Base-by-base conservation (phyloP, 805 yeast genomes). In the Cyberlindnera veronae region DNA sequence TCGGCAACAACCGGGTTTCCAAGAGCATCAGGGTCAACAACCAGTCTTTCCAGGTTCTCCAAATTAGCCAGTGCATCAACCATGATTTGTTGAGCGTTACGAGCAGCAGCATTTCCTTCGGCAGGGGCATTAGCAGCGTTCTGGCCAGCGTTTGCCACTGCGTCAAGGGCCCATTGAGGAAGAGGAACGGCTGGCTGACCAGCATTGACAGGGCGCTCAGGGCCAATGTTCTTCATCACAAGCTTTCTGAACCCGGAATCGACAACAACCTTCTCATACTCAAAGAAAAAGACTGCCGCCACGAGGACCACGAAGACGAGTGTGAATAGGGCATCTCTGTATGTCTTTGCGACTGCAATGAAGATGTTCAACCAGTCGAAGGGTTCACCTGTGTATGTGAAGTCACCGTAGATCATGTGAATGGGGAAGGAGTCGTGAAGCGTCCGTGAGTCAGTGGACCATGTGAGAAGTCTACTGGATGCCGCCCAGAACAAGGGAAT, bases 231-330 rank as follows among this genome's bases (percentile, higher is more conserved):
- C 46, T 69, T 76, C 38, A 71, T 57, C 14, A 84, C 64, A 56
- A 82, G 68, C 53, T 76, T 78, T 21, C 66, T 60, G 57, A 81
- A 82, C 0, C 87, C 88, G 34, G 79, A 78, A 57, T 84, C 95
- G 39, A 79, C 66, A 2, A 77, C 75, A 13, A 84, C 82, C 77
- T 84, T 79, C 50, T 83, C 89, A 55, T 81, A 84, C 45, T 74
- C 79, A 17, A 79, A 65, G 53, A 76, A 74, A 6, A 78, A 42
- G 5, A 77, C 71, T 14, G 75, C 46, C 41, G 67, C 71, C 19
- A 72, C 58, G 3, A 70, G 41, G 2, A 72, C 58, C 16, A 71
- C 62, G 20, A 68, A 54, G 2, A 69, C 10, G 4, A 79, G 60
- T 42, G 71, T 70, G 12, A 51, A 17, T 1, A 57, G 14, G 1